Base-by-base conservation (phyloP, 129 eudicot genomes). In the Lactuca saligna region DNA sequence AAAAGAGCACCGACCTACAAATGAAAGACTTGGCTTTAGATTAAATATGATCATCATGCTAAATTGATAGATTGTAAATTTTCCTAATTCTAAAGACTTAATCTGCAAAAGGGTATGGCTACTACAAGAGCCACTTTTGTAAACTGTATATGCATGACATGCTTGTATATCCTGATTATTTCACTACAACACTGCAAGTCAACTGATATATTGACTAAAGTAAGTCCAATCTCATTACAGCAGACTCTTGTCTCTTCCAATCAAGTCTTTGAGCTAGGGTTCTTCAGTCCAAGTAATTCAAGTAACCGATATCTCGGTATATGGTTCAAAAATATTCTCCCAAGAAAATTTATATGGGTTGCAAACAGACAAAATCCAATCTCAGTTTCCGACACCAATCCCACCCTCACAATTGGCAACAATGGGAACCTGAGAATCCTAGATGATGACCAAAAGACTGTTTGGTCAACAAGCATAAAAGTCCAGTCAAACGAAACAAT, bases 221-320 rank as follows among this genome's bases (percentile, higher is more conserved):
- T 38, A 13, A 55, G 41, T 17, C 54, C 29, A 0, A 17, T 55
- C 39, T 39, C 6, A 1, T 17, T 54, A 17, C 32, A 60, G 11
- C 38, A 73, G 25, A 73, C 71, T 41, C 39, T 73, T 35, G 54
- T 63, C 20, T 73, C 64, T 5, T 49, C 70, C 25, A 42, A 57
- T 54, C 44, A 63, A 63, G 10, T 49, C n/a, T 73, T 73, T 54
- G 46, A 61, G 51, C 42, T 73, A 13, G 78, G 78, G 3, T 73
- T 73, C 41, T 73, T 73, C 78, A 63, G 4, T 53, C 78, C 78
- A 62, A 55, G 71, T 50, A 63, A 63, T 73, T 61, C 70, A n/a
- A 63, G n/a, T 38, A 73, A 62, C 44, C 38, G 25, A 37, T 73
- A 62, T 42, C 16, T 63, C 37, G 78, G 71, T 20, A 63, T 63